Evolutionary conservation across 768 basidiomycete species (phyloP).

Genomic region (Phaeolepiota aurea): DNA sequence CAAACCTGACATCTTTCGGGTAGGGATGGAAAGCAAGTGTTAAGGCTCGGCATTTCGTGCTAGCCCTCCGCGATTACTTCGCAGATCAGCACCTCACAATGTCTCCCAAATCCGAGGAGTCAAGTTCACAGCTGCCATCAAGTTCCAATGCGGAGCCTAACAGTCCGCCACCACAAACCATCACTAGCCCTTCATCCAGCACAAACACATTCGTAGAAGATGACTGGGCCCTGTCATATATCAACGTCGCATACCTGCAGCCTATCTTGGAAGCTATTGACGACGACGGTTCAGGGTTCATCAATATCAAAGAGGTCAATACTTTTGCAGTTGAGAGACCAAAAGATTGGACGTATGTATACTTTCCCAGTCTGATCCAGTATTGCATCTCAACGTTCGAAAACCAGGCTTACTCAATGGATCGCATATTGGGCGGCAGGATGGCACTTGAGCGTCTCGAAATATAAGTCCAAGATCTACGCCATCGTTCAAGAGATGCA

Average conservation of each 20-base stretch:
- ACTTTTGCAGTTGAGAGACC: conserved; percentile 20
- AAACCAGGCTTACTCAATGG: conserved; percentile 12
- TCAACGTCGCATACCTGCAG: conserved; percentile 22
- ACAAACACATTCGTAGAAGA: conserved; percentile 1
- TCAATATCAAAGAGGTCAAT: conserved; percentile 25
- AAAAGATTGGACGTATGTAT: conserved; percentile 17
- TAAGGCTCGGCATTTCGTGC: conserved; percentile 27
- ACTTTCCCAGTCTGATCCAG: neutral
- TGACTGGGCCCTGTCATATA: conserved; percentile 25
- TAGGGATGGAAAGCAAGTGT: conserved; percentile 30
- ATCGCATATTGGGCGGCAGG: conserved; percentile 17
- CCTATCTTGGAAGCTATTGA: conserved; percentile 30
- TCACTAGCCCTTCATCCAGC: neutral
- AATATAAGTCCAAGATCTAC: conserved; percentile 11
- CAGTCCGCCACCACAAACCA: neutral
- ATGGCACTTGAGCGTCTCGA: conserved; percentile 10
- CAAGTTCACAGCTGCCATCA: neutral
- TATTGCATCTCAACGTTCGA: neutral
- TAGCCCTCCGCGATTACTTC: conserved; percentile 28
- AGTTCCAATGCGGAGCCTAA: neutral
- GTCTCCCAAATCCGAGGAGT: neutral
- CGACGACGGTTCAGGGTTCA: conserved; percentile 28
- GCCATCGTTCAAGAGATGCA: conserved; percentile 10
- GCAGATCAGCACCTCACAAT: conserved; percentile 9
- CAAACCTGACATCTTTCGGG: neutral